Evolutionary conservation across 2,329 filamentous ascomycete genomes (phyloP), one percentile per base, ranked within the genome.

Genomic region (Colletotrichum noveboracense): DNA sequence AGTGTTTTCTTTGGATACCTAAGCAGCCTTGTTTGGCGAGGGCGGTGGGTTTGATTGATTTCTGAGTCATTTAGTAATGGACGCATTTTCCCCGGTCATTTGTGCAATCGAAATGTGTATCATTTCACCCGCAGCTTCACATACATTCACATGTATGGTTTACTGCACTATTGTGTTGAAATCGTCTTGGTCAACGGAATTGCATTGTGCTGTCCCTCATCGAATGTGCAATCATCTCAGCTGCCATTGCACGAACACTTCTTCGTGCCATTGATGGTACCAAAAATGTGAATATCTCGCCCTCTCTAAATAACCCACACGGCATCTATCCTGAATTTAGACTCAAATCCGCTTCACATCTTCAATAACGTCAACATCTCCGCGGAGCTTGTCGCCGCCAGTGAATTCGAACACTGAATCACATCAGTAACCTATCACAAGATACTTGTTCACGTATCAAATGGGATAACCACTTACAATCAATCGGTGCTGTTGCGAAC

Each of bases 401-500:
- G 58, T 34, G 10, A 61, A 61, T 30, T 61, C 58, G n/a, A 61
- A 34, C 58, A 61, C 28, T 61, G 12, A 2, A 12, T 6, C 14
- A 14, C 7, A 8, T 32, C 6, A 61, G 28, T 34, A 3, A 26
- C 58, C 18, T 21, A 5, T 6, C 43, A 5, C 18, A 61, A 18
- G 9, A 60, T 18, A 30, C 18, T 60, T 48, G 18, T 10, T n/a
- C 6, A 60, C 3, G 9, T 60, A 1, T 18, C 18, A 18, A 9
- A 60, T 6, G 21, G 24, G 6, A 21, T 18, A 1, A 6, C 10
- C 7, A 80, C 81, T 79, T 79, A 83, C 82, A 70, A 30, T 83
- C 82, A 38, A 82, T 38, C 10, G 80, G 79, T 28, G 80, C 75
- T 3, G 79, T 77, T 0, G 70, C 38, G 65, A 84, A 88, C 67